Base-by-base conservation (phyloP, 31 red algal genomes). In the Endocladia muricata region DNA sequence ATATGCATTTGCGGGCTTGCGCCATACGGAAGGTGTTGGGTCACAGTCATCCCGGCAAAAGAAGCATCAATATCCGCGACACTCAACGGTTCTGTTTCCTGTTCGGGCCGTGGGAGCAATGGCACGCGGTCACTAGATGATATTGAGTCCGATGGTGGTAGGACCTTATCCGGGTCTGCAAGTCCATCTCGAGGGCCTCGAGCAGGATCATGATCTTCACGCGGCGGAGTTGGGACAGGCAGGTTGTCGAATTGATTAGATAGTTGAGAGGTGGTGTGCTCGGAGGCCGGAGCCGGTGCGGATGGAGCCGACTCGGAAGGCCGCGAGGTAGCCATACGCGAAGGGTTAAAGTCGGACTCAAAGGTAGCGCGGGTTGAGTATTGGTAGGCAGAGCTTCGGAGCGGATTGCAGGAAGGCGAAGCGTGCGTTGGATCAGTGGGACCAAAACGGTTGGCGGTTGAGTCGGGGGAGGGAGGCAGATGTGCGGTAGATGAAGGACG, bases 1-100 rank as follows among this genome's bases (percentile, higher is more conserved):
- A 60, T 60, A 54, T 57, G 48, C 72, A 72, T 76, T 47, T 47
- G 72, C 4, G 72, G 72, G 4, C 40, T 21, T 6, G 63, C 11
- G 32, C 25, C 7, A 32, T 52, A 52, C 22, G n/a, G 43, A 4
- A 52, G n/a, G n/a, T 44, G 38, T 8, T 37, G 68, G 7, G 68
- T 43, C 23, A 52, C 40, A 22, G 40, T 26, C 15, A 52, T 19
- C 3, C 29, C 43, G 43, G 34, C 40, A 22, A 44, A 52, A 8
- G n/a, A 3, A 42, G 68, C n/a, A n/a, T n/a, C 33, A 42, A 44
- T 47, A 19, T 26, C 51, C 13, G 19, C 51, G 26, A 36, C 26
- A 13, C 23, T 73, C 19, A 33, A 33, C 25, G 21, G 68, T 4
- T 34, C 32, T 26, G 22, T 34, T 68, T 34, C 30, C 5, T 26